A percentile compares a stretch with the other conserved stretches of the same genome.
Conservation (phyloP, 1,284 basidiomycete species). For the Spongiforma sp. region DNA sequence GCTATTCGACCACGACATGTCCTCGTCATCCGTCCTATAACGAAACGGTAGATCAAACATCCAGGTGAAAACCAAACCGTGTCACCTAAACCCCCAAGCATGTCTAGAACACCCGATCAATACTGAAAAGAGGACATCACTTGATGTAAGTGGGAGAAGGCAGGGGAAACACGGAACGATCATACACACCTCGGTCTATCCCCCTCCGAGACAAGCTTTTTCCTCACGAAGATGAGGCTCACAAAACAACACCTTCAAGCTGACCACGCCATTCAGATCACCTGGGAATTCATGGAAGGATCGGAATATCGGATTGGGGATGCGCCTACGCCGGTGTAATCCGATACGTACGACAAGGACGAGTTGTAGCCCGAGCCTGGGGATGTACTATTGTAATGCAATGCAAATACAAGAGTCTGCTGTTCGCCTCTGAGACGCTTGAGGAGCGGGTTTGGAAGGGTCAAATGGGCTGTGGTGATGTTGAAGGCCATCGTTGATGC, state of each 20-base stretch:
- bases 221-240: constrained; percentile 92
- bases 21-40: no score
- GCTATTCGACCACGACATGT: no score
- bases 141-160: no score
- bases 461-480: constrained; percentile 53
- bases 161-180: neutral
- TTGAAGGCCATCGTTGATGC: constrained; percentile 51
- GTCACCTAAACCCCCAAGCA: no score
- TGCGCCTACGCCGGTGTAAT: constrained; percentile 77
- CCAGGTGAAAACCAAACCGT: no score
- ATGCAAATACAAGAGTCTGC: constrained; percentile 43
- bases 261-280: constrained; percentile 76
- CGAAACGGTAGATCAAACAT: no score
- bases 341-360: constrained; percentile 63
- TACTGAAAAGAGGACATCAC: no score
- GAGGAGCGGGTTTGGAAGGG: constrained; percentile 70
- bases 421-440: constrained; percentile 58
- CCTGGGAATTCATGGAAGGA: constrained; percentile 42
- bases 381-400: constrained; percentile 46
- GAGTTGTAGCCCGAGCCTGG: constrained; percentile 60
- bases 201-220: constrained; percentile 90
- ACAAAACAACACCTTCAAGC: constrained; percentile 90
- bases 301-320: constrained; percentile 68
- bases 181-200: constrained; percentile 81
- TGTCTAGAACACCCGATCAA: no score